Conservation (phyloP, 768 basidiomycete genomes). For the Serpula lacrymans region DNA sequence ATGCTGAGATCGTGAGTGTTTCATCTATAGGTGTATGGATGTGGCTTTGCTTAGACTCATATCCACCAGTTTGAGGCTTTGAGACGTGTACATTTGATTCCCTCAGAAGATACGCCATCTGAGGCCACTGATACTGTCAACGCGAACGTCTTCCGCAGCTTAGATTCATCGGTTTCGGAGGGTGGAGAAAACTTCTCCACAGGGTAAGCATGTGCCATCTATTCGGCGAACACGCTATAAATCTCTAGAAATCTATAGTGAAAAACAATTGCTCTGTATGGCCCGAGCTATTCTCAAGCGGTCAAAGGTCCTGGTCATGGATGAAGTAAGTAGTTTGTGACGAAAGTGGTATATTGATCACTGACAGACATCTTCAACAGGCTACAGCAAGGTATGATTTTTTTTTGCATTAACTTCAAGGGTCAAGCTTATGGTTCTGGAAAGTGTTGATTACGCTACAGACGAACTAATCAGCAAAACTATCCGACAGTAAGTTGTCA, state of each 20-base stretch:
- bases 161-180: conserved; percentile 74
- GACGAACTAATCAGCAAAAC: conserved; percentile 85
- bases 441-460: conserved; percentile 80
- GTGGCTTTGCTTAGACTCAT: conserved; percentile 3
- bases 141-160: conserved; percentile 69
- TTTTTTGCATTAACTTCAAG: background rate
- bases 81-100: conserved; percentile 80
- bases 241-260: conserved; percentile 39
- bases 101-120: conserved; percentile 46
- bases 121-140: conserved; percentile 54
- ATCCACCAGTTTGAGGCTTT: conserved; percentile 67
- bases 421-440: background rate
- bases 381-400: conserved; percentile 59
- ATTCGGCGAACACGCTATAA: no score
- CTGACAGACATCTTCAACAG: conserved; percentile 28
- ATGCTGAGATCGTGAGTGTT: conserved; percentile 70
- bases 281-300: conserved; percentile 80
- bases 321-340: conserved; percentile 52
- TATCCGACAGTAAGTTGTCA: conserved; percentile 64
- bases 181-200: conserved; percentile 90
- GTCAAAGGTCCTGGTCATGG: conserved; percentile 79
- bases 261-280: conserved; percentile 88
- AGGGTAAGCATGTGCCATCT: conserved; percentile 44
- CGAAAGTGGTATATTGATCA: background rate
- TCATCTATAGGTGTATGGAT: background rate